A percentile compares a stretch with the other conserved stretches of the same genome.
These are phyloP conservation scores for Fusarium vanettenii DNA, from an alignment of 2,329 filamentous ascomycete genomes.

Conservation along the genomic window DNA sequence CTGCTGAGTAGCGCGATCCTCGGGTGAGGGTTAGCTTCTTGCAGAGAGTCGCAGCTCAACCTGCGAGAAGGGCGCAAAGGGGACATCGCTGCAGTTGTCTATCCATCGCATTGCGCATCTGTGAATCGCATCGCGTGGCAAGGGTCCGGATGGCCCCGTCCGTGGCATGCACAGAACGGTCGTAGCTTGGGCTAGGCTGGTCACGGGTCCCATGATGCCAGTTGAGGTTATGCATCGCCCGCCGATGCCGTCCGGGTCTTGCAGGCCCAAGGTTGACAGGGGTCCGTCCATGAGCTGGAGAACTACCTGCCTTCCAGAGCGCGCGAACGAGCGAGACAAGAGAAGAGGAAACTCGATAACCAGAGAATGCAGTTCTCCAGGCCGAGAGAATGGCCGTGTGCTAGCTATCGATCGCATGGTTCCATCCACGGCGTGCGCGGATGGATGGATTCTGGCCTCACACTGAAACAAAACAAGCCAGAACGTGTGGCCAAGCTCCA, in stretches of 20 bases:
- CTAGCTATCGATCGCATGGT: constrained; percentile 17
- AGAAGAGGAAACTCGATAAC: constrained; percentile 8
- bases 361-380: neutral
- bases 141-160: constrained; percentile 35
- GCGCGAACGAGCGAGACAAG: neutral
- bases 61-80: neutral
- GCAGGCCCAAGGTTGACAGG: constrained; percentile 28
- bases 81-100: constrained; percentile 3
- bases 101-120: constrained; percentile 33
- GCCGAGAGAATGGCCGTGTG: constrained; percentile 12
- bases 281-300: constrained; percentile 29
- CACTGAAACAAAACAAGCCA: constrained; percentile 45
- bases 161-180: constrained; percentile 31
- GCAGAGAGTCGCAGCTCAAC: neutral
- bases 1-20: constrained; percentile 15
- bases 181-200: constrained; percentile 20
- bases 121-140: constrained; percentile 39
- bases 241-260: constrained; percentile 33
- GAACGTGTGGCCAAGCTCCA: constrained; percentile 40
- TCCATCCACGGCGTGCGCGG: constrained; percentile 37
- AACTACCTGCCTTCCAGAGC: neutral
- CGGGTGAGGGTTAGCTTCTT: neutral
- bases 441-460: constrained; percentile 34
- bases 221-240: constrained; percentile 33
- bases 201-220: constrained; percentile 29